Evolutionary conservation across 1,139 yeast species (phyloP).

Genomic region (Kurtzmaniella natalensis): DNA sequence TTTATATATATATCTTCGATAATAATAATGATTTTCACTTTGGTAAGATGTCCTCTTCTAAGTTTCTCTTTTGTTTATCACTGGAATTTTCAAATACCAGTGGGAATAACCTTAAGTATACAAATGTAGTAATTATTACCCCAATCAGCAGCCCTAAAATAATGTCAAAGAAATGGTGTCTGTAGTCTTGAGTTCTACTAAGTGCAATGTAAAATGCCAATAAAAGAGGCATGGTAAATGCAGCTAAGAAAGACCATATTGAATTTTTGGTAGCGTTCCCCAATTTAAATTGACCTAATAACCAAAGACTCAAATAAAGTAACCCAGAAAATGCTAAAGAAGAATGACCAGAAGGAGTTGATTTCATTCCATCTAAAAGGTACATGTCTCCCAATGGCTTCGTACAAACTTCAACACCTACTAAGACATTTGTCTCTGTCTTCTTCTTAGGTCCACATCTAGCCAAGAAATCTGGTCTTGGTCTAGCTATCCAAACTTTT

Average conservation of each 20-base stretch:
- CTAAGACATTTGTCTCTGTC: constrained; percentile 27
- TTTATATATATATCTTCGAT: not conserved
- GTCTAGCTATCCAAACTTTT: constrained; percentile 45
- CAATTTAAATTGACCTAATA: constrained; percentile 32
- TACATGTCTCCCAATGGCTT: constrained; percentile 30
- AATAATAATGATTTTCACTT: too few species aligned
- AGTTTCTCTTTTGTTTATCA: not conserved
- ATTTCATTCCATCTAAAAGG: constrained; percentile 41
- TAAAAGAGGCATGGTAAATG: constrained; percentile 19
- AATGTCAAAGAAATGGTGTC: constrained; percentile 44
- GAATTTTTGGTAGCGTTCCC: not conserved
- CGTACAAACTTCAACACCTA: constrained; percentile 35
- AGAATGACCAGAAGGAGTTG: constrained; percentile 46
- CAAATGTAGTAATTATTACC: constrained; percentile 25
- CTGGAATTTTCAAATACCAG: constrained; percentile 4
- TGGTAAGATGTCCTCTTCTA: not conserved
- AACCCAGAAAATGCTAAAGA: constrained; percentile 40
- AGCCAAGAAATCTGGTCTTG: constrained; percentile 42
- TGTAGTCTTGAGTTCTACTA: constrained; percentile 39
- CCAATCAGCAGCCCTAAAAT: constrained; percentile 35
- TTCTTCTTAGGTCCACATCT: constrained; percentile 35
- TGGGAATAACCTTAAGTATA: constrained; percentile 14
- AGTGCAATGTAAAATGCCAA: constrained; percentile 35
- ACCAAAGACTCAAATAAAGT: constrained; percentile 37
- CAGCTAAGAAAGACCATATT: constrained; percentile 1